Conservation (phyloP, 768 basidiomycete genomes). For the Lactarius tabidus region DNA sequence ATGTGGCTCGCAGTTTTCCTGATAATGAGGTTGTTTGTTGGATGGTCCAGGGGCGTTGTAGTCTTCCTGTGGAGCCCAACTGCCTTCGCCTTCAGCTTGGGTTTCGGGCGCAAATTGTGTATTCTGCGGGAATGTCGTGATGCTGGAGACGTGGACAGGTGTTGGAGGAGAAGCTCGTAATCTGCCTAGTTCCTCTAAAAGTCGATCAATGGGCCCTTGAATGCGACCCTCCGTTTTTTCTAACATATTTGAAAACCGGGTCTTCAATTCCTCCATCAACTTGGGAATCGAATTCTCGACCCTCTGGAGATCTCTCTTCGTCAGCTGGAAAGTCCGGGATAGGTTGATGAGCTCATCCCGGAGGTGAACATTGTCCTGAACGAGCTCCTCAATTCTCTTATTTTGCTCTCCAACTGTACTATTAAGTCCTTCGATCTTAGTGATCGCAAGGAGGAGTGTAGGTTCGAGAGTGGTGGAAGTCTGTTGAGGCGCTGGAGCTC, state of each 20-base stretch:
- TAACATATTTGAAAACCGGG: constrained; percentile 7
- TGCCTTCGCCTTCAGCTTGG: background rate
- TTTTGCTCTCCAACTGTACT: constrained; percentile 5
- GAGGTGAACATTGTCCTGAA: background rate
- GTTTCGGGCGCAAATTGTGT: background rate
- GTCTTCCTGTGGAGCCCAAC: constrained; percentile 5
- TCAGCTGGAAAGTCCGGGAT: background rate
- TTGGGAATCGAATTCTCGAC: constrained; percentile 4
- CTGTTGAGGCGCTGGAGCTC: background rate
- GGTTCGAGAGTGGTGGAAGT: background rate
- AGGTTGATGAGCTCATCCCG: constrained; percentile 3
- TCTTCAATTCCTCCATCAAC: constrained; percentile 4
- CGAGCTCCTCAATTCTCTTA: background rate
- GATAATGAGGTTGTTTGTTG: constrained; percentile 8
- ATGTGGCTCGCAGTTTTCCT: constrained; percentile 2
- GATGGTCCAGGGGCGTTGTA: background rate
- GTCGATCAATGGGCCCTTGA: constrained; percentile 9
- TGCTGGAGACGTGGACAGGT: background rate
- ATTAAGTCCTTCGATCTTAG: background rate
- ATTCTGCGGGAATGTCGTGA: background rate
- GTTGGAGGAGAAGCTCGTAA: constrained; percentile 4
- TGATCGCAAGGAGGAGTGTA: background rate
- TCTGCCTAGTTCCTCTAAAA: constrained; percentile 15
- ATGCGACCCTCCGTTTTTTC: constrained; percentile 12
- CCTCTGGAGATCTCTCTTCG: constrained; percentile 19